Base-by-base conservation (phyloP, 176 grass and related monocot species). In the Dactylis glomerata region DNA sequence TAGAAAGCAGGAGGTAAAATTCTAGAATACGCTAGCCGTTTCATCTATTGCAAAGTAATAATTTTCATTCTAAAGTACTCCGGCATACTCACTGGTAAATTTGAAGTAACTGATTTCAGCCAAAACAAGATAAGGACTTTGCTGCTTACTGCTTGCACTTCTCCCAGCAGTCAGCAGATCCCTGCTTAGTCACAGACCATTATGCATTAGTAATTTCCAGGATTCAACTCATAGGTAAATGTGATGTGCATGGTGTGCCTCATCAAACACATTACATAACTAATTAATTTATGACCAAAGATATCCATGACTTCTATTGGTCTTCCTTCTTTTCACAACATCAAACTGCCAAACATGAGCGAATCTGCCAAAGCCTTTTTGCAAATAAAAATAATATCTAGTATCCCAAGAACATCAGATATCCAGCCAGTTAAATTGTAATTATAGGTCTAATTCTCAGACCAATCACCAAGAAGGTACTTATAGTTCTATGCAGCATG, bases 401-500 rank as follows among this genome's bases (percentile, higher is more conserved):
- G 40, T 37, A 59, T 42, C 61, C 11, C 17, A 76, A 76, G n/a
- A 55, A 14, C 58, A 76, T 40, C 54, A 19, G 40, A 54, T 77
- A 77, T 50, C 28, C 23, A 64, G 17, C 32, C 13, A 44, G 22
- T 56, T 78, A 36, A 69, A 72, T 78, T 78, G 49, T 56, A 70
- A 72, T 73, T 78, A 42, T 65, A 36, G 13, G 23, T 66, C 14
- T 14, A 66, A 28, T 37, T 73, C 54, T 83, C 46, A 73, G 45
- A 73, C 72, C 54, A 34, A 46, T 66, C 34, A 79, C 16, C 37
- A 74, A 58, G 78, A 90, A 73, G 40, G 37, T 42, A 79, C 3
- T 36, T 80, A 33, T 80, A 84, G 24, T 75, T 76, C 11, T 49
- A 62, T 50, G 38, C 45, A n/a, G 45, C 68, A 79, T 66, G 75